phyloP scores from a whole-genome alignment of 371 early-diverging fungal species.

The Zancudomyces culisetae region DNA sequence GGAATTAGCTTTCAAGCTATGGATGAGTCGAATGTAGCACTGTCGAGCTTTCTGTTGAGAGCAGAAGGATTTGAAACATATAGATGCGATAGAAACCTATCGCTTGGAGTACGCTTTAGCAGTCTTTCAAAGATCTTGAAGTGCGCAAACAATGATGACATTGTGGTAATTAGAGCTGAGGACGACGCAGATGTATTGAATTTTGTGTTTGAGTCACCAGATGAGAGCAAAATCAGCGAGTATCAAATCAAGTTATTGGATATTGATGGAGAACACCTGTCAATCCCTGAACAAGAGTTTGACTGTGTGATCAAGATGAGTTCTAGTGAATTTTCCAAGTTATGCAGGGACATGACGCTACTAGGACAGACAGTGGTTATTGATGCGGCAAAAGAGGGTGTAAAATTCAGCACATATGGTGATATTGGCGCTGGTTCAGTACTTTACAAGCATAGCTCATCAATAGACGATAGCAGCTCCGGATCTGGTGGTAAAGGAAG shows the following conservation, averaged over 20 bases:
- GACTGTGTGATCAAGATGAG: constrained; percentile 79
- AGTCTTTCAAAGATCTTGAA: constrained; percentile 84
- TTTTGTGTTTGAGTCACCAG: constrained; percentile 66
- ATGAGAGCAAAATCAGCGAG: constrained; percentile 68
- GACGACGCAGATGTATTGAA: constrained; percentile 66
- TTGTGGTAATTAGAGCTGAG: constrained; percentile 74
- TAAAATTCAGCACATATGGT: constrained; percentile 75
- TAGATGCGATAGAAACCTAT: constrained; percentile 83
- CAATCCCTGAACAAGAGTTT: constrained; percentile 87
- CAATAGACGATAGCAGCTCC: constrained; percentile 57
- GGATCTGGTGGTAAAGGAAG: no score
- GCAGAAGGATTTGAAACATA: constrained; percentile 85
- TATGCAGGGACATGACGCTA: constrained; percentile 67
- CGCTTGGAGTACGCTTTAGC: constrained; percentile 77
- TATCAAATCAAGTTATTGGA: constrained; percentile 94
- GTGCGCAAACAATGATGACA: constrained; percentile 85
- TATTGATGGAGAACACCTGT: constrained; percentile 88
- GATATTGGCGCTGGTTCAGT: constrained; percentile 78
- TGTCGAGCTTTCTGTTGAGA: constrained; percentile 75
- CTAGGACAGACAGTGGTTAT: constrained; percentile 82
- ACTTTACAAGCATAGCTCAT: constrained; percentile 51
- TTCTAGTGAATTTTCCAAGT: constrained; percentile 78
- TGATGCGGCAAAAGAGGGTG: constrained; percentile 78
- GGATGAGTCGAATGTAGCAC: constrained; percentile 95
- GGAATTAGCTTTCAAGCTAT: constrained; percentile 97